These are phyloP conservation scores for Xylaria nigripes DNA, from an alignment of 495 filamentous ascomycete genomes.

Conservation along the genomic window DNA sequence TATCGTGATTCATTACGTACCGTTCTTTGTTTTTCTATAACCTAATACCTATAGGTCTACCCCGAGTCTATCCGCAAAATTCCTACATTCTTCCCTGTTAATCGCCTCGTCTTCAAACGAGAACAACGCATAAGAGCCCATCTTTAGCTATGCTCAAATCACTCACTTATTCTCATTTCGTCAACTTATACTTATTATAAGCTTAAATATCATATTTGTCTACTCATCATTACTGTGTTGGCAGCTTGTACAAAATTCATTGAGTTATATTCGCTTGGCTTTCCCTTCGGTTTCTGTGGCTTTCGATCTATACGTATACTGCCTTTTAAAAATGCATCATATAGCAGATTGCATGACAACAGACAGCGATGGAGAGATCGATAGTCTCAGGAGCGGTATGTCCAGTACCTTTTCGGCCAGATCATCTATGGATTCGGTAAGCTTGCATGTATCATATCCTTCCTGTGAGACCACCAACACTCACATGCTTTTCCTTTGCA, in stretches of 20 bases:
- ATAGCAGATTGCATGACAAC: conserved; percentile 38
- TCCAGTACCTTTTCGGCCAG: conserved; percentile 35
- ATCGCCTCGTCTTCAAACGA: conserved; percentile 7
- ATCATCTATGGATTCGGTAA: conserved; percentile 40
- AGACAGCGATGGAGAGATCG: conserved; percentile 29
- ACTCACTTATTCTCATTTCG: neutral
- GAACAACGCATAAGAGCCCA: conserved; percentile 1
- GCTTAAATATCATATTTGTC: conserved; percentile 6
- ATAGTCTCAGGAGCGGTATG: conserved; percentile 40
- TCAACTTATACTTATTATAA: conserved; percentile 4
- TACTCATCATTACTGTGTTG: conserved; percentile 7
- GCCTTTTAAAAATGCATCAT: conserved; percentile 38
- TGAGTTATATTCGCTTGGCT: conserved; percentile 14
- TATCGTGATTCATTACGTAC: conserved; percentile 6
- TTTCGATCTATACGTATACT: conserved; percentile 19
- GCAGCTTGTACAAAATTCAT: conserved; percentile 2
- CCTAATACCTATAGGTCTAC: conserved; percentile 13
- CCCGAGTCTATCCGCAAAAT: conserved; percentile 15
- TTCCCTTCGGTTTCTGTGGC: conserved; percentile 4
- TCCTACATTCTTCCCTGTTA: conserved; percentile 18
- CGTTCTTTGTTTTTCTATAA: conserved; percentile 7
- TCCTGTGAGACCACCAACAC: conserved; percentile 18
- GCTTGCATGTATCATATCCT: conserved; percentile 3
- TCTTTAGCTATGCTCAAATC: conserved; percentile 11
- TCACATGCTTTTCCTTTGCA: conserved; percentile 13